Evolutionary conservation across 345 rosid species (phyloP).

Genomic region (Euphorbia lathyris): DNA sequence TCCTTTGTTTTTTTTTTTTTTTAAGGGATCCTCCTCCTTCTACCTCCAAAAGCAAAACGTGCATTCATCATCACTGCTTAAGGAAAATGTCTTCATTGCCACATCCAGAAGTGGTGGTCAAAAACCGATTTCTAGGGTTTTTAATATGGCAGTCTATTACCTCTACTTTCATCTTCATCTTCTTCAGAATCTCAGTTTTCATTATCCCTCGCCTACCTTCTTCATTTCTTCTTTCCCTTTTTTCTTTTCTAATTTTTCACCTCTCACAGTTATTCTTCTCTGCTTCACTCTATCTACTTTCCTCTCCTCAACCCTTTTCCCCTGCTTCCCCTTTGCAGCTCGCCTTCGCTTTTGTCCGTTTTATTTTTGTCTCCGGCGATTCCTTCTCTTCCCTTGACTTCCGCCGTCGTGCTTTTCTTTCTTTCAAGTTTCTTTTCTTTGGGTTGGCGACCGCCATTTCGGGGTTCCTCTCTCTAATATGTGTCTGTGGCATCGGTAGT

Average conservation of each 20-base stretch:
- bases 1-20: too few species aligned
- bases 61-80: not conserved
- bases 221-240: constrained; percentile 9
- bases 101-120: constrained; percentile 36
- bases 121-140: constrained; percentile 55
- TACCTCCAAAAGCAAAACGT: not conserved
- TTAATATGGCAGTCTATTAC: constrained; percentile 71
- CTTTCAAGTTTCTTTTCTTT: constrained; percentile 16
- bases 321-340: constrained; percentile 44
- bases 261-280: constrained; percentile 64
- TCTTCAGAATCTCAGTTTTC: constrained; percentile 40
- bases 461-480: constrained; percentile 41
- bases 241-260: constrained; percentile 43
- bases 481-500: constrained; percentile 22
- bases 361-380: constrained; percentile 25
- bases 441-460: constrained; percentile 40
- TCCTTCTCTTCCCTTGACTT: constrained; percentile 33
- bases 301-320: constrained; percentile 38
- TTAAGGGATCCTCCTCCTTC: not conserved
- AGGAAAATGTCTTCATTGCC: not conserved
- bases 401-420: constrained; percentile 35
- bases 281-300: constrained; percentile 41
- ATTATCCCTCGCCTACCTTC: constrained; percentile 9
- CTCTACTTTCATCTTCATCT: constrained; percentile 49
- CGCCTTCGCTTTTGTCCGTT: constrained; percentile 32